Evolutionary conservation across 306 rosid species (phyloP), one percentile per base, ranked within the genome.

Genomic region (Potentilla sterilis): DNA sequence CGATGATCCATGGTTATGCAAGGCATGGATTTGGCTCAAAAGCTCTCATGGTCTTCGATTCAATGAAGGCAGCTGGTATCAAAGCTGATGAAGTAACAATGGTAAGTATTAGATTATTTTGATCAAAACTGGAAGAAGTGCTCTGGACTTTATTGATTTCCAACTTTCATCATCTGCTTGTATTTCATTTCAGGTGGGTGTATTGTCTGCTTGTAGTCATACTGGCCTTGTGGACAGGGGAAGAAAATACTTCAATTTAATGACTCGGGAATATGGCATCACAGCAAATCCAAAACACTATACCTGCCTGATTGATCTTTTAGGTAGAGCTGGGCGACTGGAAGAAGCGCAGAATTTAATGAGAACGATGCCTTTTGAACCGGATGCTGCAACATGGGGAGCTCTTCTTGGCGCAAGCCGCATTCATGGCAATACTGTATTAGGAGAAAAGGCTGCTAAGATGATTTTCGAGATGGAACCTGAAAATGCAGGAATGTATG

Each of bases 161-260:
- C 9, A 12, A 28, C 34, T 51, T 21, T 62, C 49, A 22, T 34
- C 57, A 22, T 41, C n/a, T 69, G 74, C 67, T 72, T 70, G 72
- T 51, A 35, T 76, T 54, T 67, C 76, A 43, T 79, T 85, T 72
- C 86, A 92, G 97, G 92, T 90, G 18, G 93, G 96, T 75, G 97
- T 92, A 52, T 80, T 92, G 22, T 88, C 92, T 71, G 97, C 96
- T 43, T 92, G 97, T 63, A 90, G 97, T 79, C 97, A 92, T 76
- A 81, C 90, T 47, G 92, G 96, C 40, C 84, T 90, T 78, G 83
- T 81, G 35, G 91, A 90, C 59, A 90, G 74, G 77, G 97, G 97
- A 49, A 80, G 77, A 43, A 83, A 87, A 64, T 90, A 83, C 70
- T 92, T 92, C 62, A 80, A 92, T 74, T 84, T 91, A 6, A 92